phyloP scores from a whole-genome alignment of 1,284 basidiomycete species.

The Heterobasidion occidentale region DNA sequence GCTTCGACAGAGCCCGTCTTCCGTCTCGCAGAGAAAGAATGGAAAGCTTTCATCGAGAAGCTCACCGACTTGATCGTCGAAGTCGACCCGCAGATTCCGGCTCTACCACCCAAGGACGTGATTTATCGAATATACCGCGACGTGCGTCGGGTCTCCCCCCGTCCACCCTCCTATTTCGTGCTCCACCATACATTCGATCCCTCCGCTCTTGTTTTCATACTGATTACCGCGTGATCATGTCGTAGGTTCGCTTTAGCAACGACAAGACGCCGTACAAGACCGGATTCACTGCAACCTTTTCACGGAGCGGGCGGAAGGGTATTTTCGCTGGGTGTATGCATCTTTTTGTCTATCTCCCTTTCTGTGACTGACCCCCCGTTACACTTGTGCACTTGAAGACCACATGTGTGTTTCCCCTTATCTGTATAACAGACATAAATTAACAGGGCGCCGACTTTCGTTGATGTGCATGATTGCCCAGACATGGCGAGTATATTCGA shows the following conservation, averaged over 20 bases:
- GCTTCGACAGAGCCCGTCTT: conserved; percentile 65
- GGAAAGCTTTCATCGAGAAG: conserved; percentile 73
- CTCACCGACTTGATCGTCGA: conserved; percentile 62
- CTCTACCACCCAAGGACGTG: conserved; percentile 80
- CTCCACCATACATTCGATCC: too few relatives aligned
- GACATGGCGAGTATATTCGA: conserved; percentile 11
- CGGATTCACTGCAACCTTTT: conserved; percentile 70
- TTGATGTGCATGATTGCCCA: not conserved
- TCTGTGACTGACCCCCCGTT: not conserved
- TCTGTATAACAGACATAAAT: not conserved
- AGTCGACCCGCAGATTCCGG: conserved; percentile 75
- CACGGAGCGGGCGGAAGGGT: conserved; percentile 73
- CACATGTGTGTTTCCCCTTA: conserved; percentile 23
- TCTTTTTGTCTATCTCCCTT: not conserved
- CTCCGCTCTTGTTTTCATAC: too few relatives aligned
- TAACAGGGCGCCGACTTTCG: too few relatives aligned
- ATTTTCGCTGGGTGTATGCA: conserved; percentile 69
- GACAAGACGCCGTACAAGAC: conserved; percentile 92
- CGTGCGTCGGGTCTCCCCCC: conserved; percentile 33
- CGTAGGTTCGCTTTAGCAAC: conserved; percentile 84
- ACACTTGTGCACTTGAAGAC: conserved; percentile 22
- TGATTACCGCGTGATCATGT: not conserved
- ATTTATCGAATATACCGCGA: conserved; percentile 82
- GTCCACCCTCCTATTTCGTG: not conserved
- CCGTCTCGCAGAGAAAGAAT: conserved; percentile 79